Conservation (phyloP, 805 yeast species). For the Metschnikowia cubensis region DNA sequence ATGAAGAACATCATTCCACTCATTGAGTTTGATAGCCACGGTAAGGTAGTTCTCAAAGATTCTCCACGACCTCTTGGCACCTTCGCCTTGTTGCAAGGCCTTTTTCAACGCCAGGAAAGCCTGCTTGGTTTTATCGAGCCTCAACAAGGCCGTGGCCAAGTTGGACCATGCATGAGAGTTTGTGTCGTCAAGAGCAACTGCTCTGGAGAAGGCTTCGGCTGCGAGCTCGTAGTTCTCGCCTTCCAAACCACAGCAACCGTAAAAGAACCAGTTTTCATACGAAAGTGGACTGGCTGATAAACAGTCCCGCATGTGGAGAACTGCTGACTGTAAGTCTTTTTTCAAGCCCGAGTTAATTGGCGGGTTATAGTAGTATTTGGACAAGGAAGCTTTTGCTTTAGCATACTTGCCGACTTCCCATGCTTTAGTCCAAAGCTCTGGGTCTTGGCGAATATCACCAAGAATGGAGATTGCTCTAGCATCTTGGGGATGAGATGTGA, state of each 20-base stretch:
- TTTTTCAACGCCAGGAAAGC: conserved; percentile 82
- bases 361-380: conserved; percentile 65
- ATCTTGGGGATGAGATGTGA: conserved; percentile 60
- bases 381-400: conserved; percentile 80
- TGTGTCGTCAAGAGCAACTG: conserved; percentile 79
- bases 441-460: conserved; percentile 82
- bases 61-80: conserved; percentile 73
- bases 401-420: conserved; percentile 85
- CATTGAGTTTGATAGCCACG: conserved; percentile 76
- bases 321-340: conserved; percentile 50
- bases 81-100: conserved; percentile 68
- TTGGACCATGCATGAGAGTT: conserved; percentile 89
- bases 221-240: conserved; percentile 67
- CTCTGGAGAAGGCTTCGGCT: conserved; percentile 87
- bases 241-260: conserved; percentile 88
- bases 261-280: conserved; percentile 83
- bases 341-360: conserved; percentile 51
- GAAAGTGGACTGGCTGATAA: conserved; percentile 67
- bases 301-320: conserved; percentile 70
- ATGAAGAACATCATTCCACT: conserved; percentile 82
- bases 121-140: conserved; percentile 60
- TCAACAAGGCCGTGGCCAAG: conserved; percentile 73
- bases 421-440: conserved; percentile 72
- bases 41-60: conserved; percentile 84
- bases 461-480: conserved; percentile 79